Conservation (phyloP, 441 rosid species). For the Pelargonium citronellum region DNA sequence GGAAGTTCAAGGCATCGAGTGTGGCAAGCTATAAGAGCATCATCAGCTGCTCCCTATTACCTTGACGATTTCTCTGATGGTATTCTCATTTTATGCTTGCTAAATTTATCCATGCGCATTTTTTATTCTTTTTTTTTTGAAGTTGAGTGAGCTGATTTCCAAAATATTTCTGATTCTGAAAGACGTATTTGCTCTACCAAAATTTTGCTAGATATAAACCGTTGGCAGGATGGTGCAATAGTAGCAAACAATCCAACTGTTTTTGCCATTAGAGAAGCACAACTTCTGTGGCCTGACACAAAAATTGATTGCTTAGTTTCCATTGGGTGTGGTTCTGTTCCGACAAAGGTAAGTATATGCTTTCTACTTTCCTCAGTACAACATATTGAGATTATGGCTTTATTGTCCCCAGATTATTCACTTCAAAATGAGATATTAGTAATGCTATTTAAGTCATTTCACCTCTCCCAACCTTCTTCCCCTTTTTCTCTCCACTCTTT, state of each 20-base stretch:
- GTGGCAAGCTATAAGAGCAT: slow-evolving; percentile 98
- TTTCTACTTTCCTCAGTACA: slow-evolving; percentile 10
- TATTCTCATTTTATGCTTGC: slow-evolving; percentile 28
- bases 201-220: slow-evolving; percentile 49
- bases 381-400: slow-evolving; percentile 12
- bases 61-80: slow-evolving; percentile 96
- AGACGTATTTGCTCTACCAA: slow-evolving; percentile 4
- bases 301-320: slow-evolving; percentile 92
- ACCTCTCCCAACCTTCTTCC: background rate
- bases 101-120: slow-evolving; percentile 15
- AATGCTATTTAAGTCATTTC: background rate
- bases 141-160: slow-evolving; percentile 1
- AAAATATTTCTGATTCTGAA: background rate
- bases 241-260: slow-evolving; percentile 95
- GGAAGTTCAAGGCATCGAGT: slow-evolving; percentile 91
- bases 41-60: slow-evolving; percentile 98
- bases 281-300: slow-evolving; percentile 99
- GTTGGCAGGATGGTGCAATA: slow-evolving; percentile 99
- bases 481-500: background rate
- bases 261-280: slow-evolving; percentile 92
- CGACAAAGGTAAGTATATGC: slow-evolving; percentile 60
- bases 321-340: slow-evolving; percentile 92
- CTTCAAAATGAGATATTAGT: background rate
- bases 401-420: background rate
- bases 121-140: background rate